Evolutionary conservation across 805 yeast species (phyloP), one percentile per base, ranked within the genome.

Genomic region (Kodamaea laetipori): DNA sequence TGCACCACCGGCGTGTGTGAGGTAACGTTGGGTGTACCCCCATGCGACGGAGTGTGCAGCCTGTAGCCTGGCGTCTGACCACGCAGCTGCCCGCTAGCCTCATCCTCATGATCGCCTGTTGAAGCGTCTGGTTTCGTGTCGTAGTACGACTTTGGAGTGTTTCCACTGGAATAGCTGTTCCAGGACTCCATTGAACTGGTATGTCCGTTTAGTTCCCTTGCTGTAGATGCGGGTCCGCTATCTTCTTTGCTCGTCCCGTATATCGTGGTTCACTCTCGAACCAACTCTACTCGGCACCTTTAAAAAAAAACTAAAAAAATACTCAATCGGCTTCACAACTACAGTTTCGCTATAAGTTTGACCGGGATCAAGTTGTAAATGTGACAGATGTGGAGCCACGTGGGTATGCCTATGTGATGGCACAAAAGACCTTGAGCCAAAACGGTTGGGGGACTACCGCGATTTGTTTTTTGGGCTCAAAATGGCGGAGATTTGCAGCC

Each of bases 61-160:
- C 28, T 27, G 16, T 21, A 35, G 17, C 25, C 26, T 21, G 38
- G 38, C 28, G 38, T 35, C 27, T 35, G 38, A 5, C 19, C 25
- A 13, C 27, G 25, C 28, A 17, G 23, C 28, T 35, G 38, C 25
- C 12, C 28, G 17, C 38, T 16, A 4, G 28, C 15, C 32, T 28
- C 34, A 12, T 30, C 34, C 7, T 13, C 34, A 30, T 3, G 17
- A 5, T 17, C 34, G 8, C 5, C 33, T 15, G 33, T 18, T 10
- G 26, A 8, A 11, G 13, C 24, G 18, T 18, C 9, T 7, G 25
- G 15, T 17, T 37, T 28, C 31, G 18, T 23, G 30, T 37, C 40
- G 18, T 37, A 37, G 32, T 37, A 37, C 16, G 25, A 13, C 33
- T 37, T 37, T 17, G 40, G 40, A 8, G 40, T 37, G 40, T 28